phyloP scores from a whole-genome alignment of 129 eudicot species.

The Silybum marianum region DNA sequence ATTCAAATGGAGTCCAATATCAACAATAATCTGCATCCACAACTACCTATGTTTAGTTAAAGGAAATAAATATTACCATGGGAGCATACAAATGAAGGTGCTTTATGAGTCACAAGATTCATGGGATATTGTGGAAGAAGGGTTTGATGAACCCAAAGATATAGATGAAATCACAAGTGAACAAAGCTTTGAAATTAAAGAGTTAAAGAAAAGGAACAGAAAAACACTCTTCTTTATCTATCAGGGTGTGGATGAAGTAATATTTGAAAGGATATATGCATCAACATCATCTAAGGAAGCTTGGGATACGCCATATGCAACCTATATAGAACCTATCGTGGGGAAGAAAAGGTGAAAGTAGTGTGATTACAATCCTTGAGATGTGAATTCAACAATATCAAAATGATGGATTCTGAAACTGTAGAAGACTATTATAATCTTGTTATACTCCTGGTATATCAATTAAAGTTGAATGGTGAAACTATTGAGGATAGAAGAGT shows the following conservation, averaged over 20 bases:
- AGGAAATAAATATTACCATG: conserved; percentile 10
- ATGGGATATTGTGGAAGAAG: neutral
- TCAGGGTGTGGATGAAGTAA: neutral
- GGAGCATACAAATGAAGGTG: conserved; percentile 15
- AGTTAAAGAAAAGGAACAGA: neutral
- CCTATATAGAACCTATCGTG: neutral
- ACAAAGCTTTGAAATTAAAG: too few relatives aligned
- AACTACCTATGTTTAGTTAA: neutral
- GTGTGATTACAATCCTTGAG: neutral
- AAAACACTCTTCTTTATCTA: neutral
- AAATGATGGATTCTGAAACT: neutral
- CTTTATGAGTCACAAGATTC: conserved; percentile 17
- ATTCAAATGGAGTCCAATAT: too few relatives aligned
- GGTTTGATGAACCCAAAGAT: too few relatives aligned
- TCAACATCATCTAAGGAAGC: neutral
- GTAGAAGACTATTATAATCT: neutral
- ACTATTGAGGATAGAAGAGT: neutral
- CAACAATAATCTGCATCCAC: too few relatives aligned
- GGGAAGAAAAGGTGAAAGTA: neutral
- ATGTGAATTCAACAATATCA: neutral
- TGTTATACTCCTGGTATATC: neutral
- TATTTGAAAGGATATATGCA: neutral
- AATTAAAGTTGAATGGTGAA: conserved; percentile 11
- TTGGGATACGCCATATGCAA: neutral
- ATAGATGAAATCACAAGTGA: too few relatives aligned